Base-by-base conservation (phyloP, 2,329 filamentous ascomycete species). In the Aspergillus bombycis region DNA sequence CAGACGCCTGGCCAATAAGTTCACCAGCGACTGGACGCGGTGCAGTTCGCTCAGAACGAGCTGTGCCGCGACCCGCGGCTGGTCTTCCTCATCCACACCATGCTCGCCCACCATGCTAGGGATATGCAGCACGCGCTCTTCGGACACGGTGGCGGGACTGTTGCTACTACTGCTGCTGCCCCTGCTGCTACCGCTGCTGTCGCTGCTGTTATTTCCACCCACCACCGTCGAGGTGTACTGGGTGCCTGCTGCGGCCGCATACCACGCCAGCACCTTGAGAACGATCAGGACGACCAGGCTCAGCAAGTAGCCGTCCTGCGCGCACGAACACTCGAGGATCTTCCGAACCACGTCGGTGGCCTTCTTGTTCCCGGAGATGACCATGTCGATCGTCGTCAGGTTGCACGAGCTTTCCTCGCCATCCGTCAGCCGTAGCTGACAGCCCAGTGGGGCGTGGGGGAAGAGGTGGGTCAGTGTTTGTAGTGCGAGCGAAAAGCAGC, bases 291-390 rank as follows among this genome's bases (percentile, higher is more conserved):
- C 43, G 16, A 58, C 6, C 16, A 34, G 32, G 19, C 21, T 28
- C 16, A 58, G 38, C 5, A 58, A 41, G 43, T 58, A 48, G 41
- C 56, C 30, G 21, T 58, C 56, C 23, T 58, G 26, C n/a, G 56
- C 28, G 21, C 56, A 58, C 16, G 23, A n/a, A n/a, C 56, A 58
- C 21, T 34, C 38, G 10, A 58, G 56, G 19, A 58, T 58, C 3
- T 9, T 58, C 11, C 56, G n/a, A 43, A 58, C 26, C n/a, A 41
- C 45, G 12, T 58, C 56, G 23, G 16, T 58, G 11, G 56, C 46
- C 41, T 38, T 11, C 38, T 48, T 28, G 28, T 58, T 58, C 14
- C 46, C 16, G 16, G 21, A 21, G 38, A 58, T 19, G 14, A 58
- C 56, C 52, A 36, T 36, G 12, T 36, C 34, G 12, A 12, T 36